These are phyloP conservation scores for Dothidotthia symphoricarpi DNA, from an alignment of 2,329 filamentous ascomycete species.

Conservation along the genomic window DNA sequence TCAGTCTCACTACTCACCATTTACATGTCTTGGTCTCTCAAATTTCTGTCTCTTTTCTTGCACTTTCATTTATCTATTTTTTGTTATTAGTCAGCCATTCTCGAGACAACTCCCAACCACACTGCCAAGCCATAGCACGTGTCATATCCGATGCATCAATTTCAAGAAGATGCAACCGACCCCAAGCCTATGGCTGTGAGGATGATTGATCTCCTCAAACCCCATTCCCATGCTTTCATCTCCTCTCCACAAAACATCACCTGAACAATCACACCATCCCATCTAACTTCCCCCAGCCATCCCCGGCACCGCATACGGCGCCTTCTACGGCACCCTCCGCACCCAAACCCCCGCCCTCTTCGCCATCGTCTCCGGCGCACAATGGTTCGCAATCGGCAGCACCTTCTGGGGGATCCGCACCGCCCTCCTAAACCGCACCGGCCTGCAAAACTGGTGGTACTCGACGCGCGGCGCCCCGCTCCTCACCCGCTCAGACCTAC, in stretches of 20 bases:
- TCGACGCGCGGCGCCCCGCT: slow-evolving; percentile 27
- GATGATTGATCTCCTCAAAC: no score
- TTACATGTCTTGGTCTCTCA: not conserved
- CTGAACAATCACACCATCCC: no score
- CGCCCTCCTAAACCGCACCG: slow-evolving; percentile 38
- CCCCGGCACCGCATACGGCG: slow-evolving; percentile 60
- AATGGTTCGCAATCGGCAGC: slow-evolving; percentile 77
- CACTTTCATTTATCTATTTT: no score
- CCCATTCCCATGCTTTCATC: no score
- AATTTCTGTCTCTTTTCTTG: not conserved
- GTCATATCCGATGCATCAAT: no score
- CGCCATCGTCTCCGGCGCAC: slow-evolving; percentile 68
- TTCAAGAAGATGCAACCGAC: no score
- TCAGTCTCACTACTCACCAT: not conserved
- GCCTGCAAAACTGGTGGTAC: slow-evolving; percentile 34
- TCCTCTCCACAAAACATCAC: no score
- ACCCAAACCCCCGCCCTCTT: slow-evolving; percentile 68
- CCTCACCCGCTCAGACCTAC: slow-evolving; percentile 37
- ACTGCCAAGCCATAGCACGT: slow-evolving; percentile 17
- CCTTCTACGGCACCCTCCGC: slow-evolving; percentile 53
- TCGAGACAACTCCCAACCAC: no score
- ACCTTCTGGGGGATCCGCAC: slow-evolving; percentile 67
- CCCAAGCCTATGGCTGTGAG: no score
- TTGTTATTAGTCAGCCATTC: no score
- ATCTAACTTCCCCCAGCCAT: slow-evolving; percentile 49